Evolutionary conservation across 306 rosid species (phyloP), one percentile per base, ranked within the genome.

Genomic region (Quercus gilva): DNA sequence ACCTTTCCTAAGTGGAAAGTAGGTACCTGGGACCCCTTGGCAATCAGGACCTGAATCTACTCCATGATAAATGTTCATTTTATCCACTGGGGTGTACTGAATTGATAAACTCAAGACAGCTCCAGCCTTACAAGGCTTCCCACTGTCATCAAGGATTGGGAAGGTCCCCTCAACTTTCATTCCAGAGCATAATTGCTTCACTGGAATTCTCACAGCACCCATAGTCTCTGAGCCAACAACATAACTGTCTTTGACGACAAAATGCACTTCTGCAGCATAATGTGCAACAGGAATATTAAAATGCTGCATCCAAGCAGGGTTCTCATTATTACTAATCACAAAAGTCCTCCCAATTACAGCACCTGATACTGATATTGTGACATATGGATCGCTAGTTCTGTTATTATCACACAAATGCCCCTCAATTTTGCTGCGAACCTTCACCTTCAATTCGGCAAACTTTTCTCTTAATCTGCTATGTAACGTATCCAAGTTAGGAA

Each of bases 241-340:
- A 78, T 92, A 97, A 33, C 81, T 77, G 61, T 94, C 97, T 63
- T 92, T 94, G 1, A 92, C 97, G 67, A 87, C 87, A 37, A 94
- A 92, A 29, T 86, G 92, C n/a, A 92, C 85, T 76, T 94, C 92
- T 14, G 95, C 74, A 33, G 97, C 94, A 84, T 74, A 37, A 37
- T 94, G 99, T n/a, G 97, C 97, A 3, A 91, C 97, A 0, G 91
- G 90, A 77, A 84, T 91, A 74, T 91, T 78, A 60, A 94, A 92
- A 75, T 87, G 95, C 74, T 92, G 99, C 86, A 75, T 88, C 99
- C 97, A 94, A 74, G 75, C 81, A 5, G 97, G 99, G 74, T 87
- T 91, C 49, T 91, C 97, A 15, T n/a, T 43, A 76, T 94, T 87
- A n/a, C 79, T 79, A 21, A 92, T 85, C 55, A 94, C 92, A 76